Evolutionary conservation across 1,284 basidiomycete genomes (phyloP), one percentile per base, ranked within the genome.

Genomic region (Melampsora americana): DNA sequence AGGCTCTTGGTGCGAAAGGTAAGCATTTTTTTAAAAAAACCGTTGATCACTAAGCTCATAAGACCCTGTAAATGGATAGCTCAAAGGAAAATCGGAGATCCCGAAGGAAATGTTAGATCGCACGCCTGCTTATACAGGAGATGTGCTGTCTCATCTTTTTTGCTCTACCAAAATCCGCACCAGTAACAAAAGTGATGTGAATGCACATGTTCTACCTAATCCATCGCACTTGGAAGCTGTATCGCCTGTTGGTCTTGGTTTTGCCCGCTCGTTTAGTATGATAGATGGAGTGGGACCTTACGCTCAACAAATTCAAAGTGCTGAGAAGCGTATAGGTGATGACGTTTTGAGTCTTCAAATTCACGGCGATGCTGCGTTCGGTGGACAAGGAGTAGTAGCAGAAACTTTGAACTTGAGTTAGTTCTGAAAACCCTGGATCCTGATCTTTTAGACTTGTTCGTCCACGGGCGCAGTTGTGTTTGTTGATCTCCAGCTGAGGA

Each of bases 181-280:
- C 30, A 35, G 60, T 62, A 20, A 28, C 2, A 86, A 84, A 32
- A 84, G 86, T 53, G 84, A 86, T 1, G 81, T 93, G 73, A 90
- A 84, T 79, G 87, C 93, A 3, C 89, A 91, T 32, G 84, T 95
- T 11, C 84, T 93, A 4, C 92, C 92, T 1, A 95, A 95, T 80
- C 92, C 93, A 0, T 93, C 91, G 1, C 93, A 95, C 81, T 85
- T 95, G 11, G 90, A 94, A 87, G 92, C 93, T 0, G 87, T 91
- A 73, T 91, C 90, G 79, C 90, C 93, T 0, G 89, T 94, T 53
- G 92, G 90, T 0, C 83, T 93, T 1, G 93, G 93, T 0, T 35
- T 65, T n/a, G 44, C 46, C 26, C 60, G 61, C 20, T 60, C 61
- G 5, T 48, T 72, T 20, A 64, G 62, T 20, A 64, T 65, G 61